Evolutionary conservation across 805 yeast species (phyloP), one percentile per base, ranked within the genome.

Genomic region (Pichia kluyveri): DNA sequence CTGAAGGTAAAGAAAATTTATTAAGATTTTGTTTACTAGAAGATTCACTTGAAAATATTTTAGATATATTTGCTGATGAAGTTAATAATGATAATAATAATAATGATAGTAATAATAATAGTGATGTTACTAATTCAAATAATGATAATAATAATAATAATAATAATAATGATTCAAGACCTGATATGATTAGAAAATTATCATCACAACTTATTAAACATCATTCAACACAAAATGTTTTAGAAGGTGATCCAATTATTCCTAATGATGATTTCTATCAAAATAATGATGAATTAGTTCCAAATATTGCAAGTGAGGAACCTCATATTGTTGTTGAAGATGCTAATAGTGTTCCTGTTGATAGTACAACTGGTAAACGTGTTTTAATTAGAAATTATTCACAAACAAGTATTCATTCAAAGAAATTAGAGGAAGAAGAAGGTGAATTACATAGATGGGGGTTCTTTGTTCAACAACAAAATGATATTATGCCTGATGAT

Each of bases 371-470:
- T 0, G 93, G 93, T 42, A 70, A 80, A 54, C 87, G 90, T 2
- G 80, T 84, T 19, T 66, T 83, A 52, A 74, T 80, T 65, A 72
- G 83, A 54, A 77, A 82, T 6, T 67, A 77, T 6, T 80, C 87
- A 0, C 83, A 78, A 53, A 81, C 85, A 1, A 75, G 86, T 10
- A 56, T 76, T 11, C 80, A 84, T 58, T 87, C 89, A 15, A 82
- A 79, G 62, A 77, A 76, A 53, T 87, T 85, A 63, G 96, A 88
- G 60, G 82, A 81, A 51, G 97, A 89, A 61, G 97, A 89, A 69
- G 97, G 96, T 57, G 95, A 86, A 59, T 75, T 88, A 54, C 96
- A 86, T 63, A 80, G 84, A 66, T 80, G 88, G 81, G 95, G 95
- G 18, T 79, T 80, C 58, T 86, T 79, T 57, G 81, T 87, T 54